Evolutionary conservation across 331 rosid species (phyloP), one percentile per base, ranked within the genome.

Genomic region (Pyracantha coccinea): DNA sequence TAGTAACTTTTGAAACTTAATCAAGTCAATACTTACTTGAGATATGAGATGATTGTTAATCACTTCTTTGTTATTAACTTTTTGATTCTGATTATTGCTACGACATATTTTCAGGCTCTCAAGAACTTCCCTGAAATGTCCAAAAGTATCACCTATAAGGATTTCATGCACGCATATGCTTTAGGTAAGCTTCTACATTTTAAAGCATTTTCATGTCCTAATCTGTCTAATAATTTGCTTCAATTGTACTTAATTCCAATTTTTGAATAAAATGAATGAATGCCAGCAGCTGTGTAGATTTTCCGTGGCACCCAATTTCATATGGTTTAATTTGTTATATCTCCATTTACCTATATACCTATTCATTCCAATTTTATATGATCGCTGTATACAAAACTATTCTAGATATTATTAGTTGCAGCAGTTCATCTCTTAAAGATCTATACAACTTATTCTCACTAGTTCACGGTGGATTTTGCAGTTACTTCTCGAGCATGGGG

Each of bases 401-500:
- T 65, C 15, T 38, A 58, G 17, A 38, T 76, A 23, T 52, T 12
- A 79, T 77, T 11, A 10, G 33, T 77, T 72, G 28, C 24, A 0
- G 38, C 70, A 64, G 19, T 75, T 71, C 45, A 72, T 10, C 38
- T 47, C 16, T 38, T 63, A 6, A 7, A 23, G 53, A 29, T 74
- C 52, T 28, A 6, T 23, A 15, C 41, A 31, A 58, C 65, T 41
- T 73, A 68, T 77, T 66, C 79, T 84, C 35, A 74, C 75, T 67
- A 11, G 79, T 72, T 79, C 21, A 20, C 32, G 74, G 52, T 79
- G 81, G 72, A 78, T 75, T 82, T 58, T 21, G 41, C 94, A 90
- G 95, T 92, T 89, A 87, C 87, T 83, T 90, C 96, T 85, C 85
- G 96, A 77, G 96, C 96, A 53, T 90, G 98, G 96, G 90, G 89